Percentiles rank a stretch among this genome's conserved stretches.
Evolutionary conservation across 495 filamentous ascomycete species (phyloP).

Genomic region (Penicillium roqueforti): DNA sequence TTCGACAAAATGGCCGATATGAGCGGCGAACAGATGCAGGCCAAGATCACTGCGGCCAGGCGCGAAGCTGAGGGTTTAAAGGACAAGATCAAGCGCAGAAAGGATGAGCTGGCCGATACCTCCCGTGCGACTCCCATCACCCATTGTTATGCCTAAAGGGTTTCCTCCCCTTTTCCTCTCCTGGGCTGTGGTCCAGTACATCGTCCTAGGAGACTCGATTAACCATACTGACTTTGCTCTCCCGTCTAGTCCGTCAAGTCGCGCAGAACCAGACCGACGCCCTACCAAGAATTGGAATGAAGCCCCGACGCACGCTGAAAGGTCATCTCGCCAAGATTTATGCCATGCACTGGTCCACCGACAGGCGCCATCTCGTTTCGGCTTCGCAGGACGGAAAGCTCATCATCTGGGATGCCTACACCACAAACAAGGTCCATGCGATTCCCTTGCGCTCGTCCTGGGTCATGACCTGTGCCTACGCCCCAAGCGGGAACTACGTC

Average conservation of each 20-base stretch:
- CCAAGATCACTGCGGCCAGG: slow-evolving; percentile 91
- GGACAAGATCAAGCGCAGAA: slow-evolving; percentile 98
- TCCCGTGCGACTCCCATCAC: slow-evolving; percentile 66
- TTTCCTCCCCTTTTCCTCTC: neutral
- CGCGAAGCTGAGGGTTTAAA: slow-evolving; percentile 97
- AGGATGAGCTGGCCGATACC: slow-evolving; percentile 97
- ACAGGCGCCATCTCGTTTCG: slow-evolving; percentile 94
- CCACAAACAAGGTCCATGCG: slow-evolving; percentile 98
- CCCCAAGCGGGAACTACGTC: slow-evolving; percentile 96
- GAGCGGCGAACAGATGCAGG: slow-evolving; percentile 70
- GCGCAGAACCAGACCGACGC: slow-evolving; percentile 83
- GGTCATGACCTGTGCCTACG: slow-evolving; percentile 99
- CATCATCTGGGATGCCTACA: slow-evolving; percentile 99
- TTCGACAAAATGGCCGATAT: slow-evolving; percentile 55
- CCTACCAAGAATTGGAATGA: slow-evolving; percentile 92
- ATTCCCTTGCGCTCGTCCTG: slow-evolving; percentile 97
- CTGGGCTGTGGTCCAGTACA: neutral
- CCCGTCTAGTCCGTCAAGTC: slow-evolving; percentile 75
- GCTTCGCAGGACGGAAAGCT: slow-evolving; percentile 99
- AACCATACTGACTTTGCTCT: slow-evolving; percentile 8
- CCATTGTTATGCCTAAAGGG: neutral
- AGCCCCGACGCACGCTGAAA: slow-evolving; percentile 89
- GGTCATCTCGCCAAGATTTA: slow-evolving; percentile 99
- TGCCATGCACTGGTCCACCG: slow-evolving; percentile 99
- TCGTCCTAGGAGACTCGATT: neutral